A percentile compares a stretch with the other conserved stretches of the same genome.
Evolutionary conservation across 495 filamentous ascomycete species (phyloP).

Genomic region (Polyplosphaeria fusca): DNA sequence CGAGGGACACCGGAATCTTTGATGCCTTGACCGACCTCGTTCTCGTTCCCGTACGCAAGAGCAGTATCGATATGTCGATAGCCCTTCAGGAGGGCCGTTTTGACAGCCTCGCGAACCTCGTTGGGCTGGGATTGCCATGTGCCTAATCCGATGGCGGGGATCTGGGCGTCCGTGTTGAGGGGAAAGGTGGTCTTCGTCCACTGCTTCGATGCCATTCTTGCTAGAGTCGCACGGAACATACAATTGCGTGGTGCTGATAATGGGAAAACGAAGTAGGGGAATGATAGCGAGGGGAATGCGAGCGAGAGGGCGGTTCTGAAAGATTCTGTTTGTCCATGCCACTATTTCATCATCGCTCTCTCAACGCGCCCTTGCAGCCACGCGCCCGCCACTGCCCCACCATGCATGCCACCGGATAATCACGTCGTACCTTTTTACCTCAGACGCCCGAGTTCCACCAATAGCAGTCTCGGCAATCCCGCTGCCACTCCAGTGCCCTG

Average conservation of each 20-base stretch:
- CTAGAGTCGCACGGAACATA: constrained; percentile 23
- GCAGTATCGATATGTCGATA: constrained; percentile 74
- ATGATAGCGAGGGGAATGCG: too few relatives aligned
- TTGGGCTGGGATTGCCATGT: constrained; percentile 73
- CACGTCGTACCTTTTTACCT: neutral
- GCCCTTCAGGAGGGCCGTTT: constrained; percentile 69
- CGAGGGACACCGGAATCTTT: constrained; percentile 75
- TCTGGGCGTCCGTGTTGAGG: constrained; percentile 75
- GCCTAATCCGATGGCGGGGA: constrained; percentile 77
- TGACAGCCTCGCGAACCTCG: constrained; percentile 68
- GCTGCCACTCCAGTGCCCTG: neutral
- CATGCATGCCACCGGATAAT: constrained; percentile 24
- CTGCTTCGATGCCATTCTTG: constrained; percentile 28
- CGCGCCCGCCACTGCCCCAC: neutral
- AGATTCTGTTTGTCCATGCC: neutral
- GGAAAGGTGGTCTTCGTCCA: constrained; percentile 58
- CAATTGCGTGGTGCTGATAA: neutral
- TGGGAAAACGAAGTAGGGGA: neutral
- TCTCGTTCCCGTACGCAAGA: constrained; percentile 81
- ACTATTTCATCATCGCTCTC: neutral
- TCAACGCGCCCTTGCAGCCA: too few relatives aligned
- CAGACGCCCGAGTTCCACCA: constrained; percentile 12
- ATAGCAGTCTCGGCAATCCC: neutral
- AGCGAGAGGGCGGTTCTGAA: neutral
- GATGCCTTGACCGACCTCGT: constrained; percentile 77